These are phyloP conservation scores for Pseudocohnilembus persalinus DNA, from an alignment of 169 alveolate genomes.

Conservation along the genomic window DNA sequence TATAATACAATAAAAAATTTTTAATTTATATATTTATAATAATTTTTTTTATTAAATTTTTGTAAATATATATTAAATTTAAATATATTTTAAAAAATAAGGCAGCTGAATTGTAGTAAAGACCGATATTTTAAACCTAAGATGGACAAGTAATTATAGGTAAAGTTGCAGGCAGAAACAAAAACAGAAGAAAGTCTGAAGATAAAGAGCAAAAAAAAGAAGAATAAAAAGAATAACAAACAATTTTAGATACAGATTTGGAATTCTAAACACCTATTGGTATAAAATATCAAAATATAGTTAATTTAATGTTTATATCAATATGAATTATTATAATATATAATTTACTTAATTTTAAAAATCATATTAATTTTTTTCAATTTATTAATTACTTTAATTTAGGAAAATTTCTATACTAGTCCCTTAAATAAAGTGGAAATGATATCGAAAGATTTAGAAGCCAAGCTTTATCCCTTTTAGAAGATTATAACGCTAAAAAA, in stretches of 20 bases:
- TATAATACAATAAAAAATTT: too few relatives aligned
- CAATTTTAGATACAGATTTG: not conserved
- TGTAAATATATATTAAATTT: too few relatives aligned
- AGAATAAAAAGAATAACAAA: not conserved
- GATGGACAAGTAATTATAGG: not conserved
- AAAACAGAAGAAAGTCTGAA: not conserved
- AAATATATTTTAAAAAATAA: too few relatives aligned
- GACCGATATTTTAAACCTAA: too few relatives aligned
- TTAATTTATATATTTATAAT: too few relatives aligned
- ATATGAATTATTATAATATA: too few relatives aligned
- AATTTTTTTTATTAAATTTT: too few relatives aligned
- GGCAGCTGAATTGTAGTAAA: too few relatives aligned
- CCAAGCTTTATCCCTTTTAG: not conserved
- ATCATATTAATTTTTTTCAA: not conserved
- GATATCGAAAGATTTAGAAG: not conserved
- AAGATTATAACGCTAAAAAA: not conserved
- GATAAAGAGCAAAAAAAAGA: not conserved
- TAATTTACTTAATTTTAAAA: too few relatives aligned
- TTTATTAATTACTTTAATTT: too few relatives aligned
- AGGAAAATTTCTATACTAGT: not conserved
- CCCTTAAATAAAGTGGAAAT: not conserved
- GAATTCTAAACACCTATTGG: not conserved
- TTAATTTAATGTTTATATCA: too few relatives aligned
- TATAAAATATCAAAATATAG: not conserved
- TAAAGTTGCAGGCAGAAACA: not conserved